A percentile compares a stretch with the other conserved stretches of the same genome.
These are phyloP conservation scores for Colletotrichum sp. DNA, from an alignment of 2,329 filamentous ascomycete genomes.

Conservation along the genomic window DNA sequence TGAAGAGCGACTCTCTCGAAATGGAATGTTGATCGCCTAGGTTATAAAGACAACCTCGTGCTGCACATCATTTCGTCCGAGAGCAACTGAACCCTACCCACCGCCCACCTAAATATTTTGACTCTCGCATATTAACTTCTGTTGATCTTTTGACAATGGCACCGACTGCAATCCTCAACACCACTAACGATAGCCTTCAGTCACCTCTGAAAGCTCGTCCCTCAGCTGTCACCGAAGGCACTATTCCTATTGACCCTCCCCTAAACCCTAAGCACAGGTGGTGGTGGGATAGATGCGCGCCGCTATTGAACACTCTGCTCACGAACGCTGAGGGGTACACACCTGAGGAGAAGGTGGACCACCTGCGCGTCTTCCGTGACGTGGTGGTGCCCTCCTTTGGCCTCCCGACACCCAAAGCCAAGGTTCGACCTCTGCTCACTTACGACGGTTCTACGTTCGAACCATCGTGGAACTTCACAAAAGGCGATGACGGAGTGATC, in stretches of 20 bases:
- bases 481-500: neutral
- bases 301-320: neutral
- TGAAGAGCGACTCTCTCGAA: neutral
- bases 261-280: neutral
- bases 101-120: neutral
- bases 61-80: neutral
- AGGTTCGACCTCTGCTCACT: conserved; percentile 1
- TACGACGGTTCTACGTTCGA: conserved; percentile 15
- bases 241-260: neutral
- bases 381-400: conserved; percentile 16
- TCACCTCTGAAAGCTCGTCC: neutral
- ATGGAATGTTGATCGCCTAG: neutral
- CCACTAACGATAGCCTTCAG: neutral
- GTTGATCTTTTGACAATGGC: neutral
- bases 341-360: conserved; percentile 7
- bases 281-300: conserved; percentile 14
- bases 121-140: neutral
- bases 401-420: neutral
- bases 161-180: neutral
- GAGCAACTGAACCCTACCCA: neutral
- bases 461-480: conserved; percentile 12
- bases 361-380: conserved; percentile 16
- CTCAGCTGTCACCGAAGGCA: neutral
- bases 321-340: conserved; percentile 5
- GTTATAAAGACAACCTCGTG: neutral